Conservation (phyloP, 2,329 filamentous ascomycete genomes). For the Trichophaea hybrida region DNA sequence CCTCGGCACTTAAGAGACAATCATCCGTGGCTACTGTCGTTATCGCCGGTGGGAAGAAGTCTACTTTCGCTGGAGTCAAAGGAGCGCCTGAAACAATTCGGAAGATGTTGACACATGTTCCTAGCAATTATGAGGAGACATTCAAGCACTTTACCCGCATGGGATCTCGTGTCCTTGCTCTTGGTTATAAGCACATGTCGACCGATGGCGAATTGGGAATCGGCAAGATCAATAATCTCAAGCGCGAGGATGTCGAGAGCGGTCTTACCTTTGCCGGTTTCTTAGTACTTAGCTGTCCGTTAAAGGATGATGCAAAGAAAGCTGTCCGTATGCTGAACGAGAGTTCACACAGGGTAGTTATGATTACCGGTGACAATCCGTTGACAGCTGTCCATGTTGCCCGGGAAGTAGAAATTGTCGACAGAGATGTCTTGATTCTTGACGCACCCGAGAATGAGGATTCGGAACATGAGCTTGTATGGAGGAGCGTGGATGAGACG, state of each 20-base stretch:
- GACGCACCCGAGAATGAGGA: slow-evolving; percentile 86
- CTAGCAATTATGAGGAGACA: slow-evolving; percentile 86
- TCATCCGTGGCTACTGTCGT: slow-evolving; percentile 80
- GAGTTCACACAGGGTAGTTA: slow-evolving; percentile 93
- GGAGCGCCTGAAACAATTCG: slow-evolving; percentile 94
- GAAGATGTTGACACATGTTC: slow-evolving; percentile 73
- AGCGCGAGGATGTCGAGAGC: slow-evolving; percentile 80
- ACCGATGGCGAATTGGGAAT: slow-evolving; percentile 67
- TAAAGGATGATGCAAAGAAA: slow-evolving; percentile 92
- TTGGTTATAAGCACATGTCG: slow-evolving; percentile 86
- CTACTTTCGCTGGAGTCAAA: slow-evolving; percentile 89
- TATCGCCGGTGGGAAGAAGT: slow-evolving; percentile 56
- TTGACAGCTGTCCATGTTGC: slow-evolving; percentile 93
- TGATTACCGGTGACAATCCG: slow-evolving; percentile 98
- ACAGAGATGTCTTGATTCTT: slow-evolving; percentile 84
- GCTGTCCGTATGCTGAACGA: slow-evolving; percentile 95
- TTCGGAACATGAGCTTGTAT: slow-evolving; percentile 64
- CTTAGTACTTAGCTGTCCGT: slow-evolving; percentile 81
- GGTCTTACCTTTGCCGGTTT: slow-evolving; percentile 85
- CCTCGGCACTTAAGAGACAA: slow-evolving; percentile 86
- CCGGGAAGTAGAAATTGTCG: slow-evolving; percentile 89
- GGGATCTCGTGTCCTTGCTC: slow-evolving; percentile 80
- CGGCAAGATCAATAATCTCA: slow-evolving; percentile 78
- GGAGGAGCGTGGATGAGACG: slow-evolving; percentile 90
- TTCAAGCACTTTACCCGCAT: slow-evolving; percentile 97